Evolutionary conservation across 2,329 filamentous ascomycete genomes (phyloP), one percentile per base, ranked within the genome.

Genomic region (Diplodia corticola): DNA sequence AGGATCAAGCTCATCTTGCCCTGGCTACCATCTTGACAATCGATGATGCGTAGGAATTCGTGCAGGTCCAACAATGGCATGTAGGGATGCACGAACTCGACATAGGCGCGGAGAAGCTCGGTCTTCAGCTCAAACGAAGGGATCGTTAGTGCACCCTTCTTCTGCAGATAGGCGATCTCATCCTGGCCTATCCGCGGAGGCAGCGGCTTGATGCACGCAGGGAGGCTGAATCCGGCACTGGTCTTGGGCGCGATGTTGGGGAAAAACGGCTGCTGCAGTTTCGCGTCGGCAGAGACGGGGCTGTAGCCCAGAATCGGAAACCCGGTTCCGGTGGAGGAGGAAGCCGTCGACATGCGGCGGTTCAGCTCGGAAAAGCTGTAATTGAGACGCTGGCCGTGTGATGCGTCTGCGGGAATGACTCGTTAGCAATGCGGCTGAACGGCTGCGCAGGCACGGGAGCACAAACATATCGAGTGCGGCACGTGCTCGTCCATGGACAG

Each of bases 81-180:
- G 76, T 92, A 97, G 0, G 93, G 92, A 76, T 97, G 91, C 7
- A 97, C 92, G 76, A 90, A 97, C 80, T 97, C 91, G 68, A 94
- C 85, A 72, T 95, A 97, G 46, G 88, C 88, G 71, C 89, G 88
- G 17, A 98, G 81, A 50, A 97, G 84, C 67, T 93, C 92, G 75
- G 91, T 92, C 73, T 94, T 91, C 40, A 97, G 82, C 4, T 81
- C 79, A 4, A 84, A 78, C 48, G 86, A 83, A 2, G 94, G 94
- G 48, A 97, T 85, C 1, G 88, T 88, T 70, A 97, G 81, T 1
- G 93, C 93, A 4, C 93, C 93, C 81, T 97, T 97, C 74, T 88
- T 86, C 68, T 89, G 86, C 66, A 97, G 84, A 77, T 95, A 97
- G 66, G 88, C 85, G 68, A 96, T 86, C 80, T 97, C 93, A 71